Base-by-base conservation (phyloP, 1,284 basidiomycete species). In the Leccinum fallax region DNA sequence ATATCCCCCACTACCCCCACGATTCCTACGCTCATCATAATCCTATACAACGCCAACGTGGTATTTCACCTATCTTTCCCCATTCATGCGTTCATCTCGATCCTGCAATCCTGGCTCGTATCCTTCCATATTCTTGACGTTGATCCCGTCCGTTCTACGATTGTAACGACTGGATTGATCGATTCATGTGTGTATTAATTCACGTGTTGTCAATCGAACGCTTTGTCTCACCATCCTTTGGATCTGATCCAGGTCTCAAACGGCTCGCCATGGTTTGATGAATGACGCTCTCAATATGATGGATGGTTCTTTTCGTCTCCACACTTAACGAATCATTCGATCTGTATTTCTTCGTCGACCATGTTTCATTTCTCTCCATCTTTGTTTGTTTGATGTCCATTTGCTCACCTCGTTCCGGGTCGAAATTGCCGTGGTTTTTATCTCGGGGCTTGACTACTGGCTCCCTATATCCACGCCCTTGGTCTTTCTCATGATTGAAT, bases 1-100 rank as follows among this genome's bases (percentile, higher is more conserved):
- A 21, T 32, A 40, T 15, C 8, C 69, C 61, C 0, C 60, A 13
- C 57, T 66, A 71, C 61, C 54, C 11, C 70, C 69, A 59, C 59
- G 21, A 63, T 68, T 66, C 62, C 51, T 69, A 19, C 68, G 58
- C 11, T 63, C 54, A 69, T 67, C 38, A 63, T 62, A 70, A 59
- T 40, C 16, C 34, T 53, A 28, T 52, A 53, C 53, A 58, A 70
- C 3, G 32, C 52, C 36, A 57, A 2, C 30, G 5, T 54, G 66
- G 55, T 49, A 51, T 46, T 19, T 28, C 58, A 59, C 19, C 21
- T 30, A 32, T 49, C 53, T 57, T 72, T 69, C 65, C 53, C 66
- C 58, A 68, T 70, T 56, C 52, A 70, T 52, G 38, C 38, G 24
- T 52, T 43, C 49, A 24, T 26, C n/a, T 49, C 38, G 28, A 57